Evolutionary conservation across 2,329 filamentous ascomycete species (phyloP).

Genomic region (Trichoderma sp.): DNA sequence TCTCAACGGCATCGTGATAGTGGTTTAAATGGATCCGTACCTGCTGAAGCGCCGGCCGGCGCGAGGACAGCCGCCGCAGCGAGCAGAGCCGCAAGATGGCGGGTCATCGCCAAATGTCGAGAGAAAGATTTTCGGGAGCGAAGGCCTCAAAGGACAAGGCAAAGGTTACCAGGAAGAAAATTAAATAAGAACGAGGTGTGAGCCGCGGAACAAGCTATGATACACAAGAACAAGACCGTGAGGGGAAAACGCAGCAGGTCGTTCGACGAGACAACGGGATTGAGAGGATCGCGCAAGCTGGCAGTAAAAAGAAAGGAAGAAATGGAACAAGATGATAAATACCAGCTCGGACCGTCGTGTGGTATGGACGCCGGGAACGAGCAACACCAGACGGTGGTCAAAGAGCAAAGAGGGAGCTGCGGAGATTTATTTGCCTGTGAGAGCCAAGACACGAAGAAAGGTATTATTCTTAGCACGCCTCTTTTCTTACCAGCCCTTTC

Average conservation of each 20-base stretch:
- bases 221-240: not conserved
- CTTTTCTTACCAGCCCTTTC: conserved; percentile 14
- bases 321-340: not conserved
- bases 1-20: not conserved
- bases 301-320: not conserved
- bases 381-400: not conserved
- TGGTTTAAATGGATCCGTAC: conserved; percentile 21
- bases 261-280: not conserved
- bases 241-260: not conserved
- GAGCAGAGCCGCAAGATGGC: conserved; percentile 30
- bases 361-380: conserved; percentile 1
- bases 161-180: not conserved
- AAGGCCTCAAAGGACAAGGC: not conserved
- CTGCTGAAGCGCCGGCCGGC: conserved; percentile 28
- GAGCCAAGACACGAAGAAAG: not conserved
- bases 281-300: not conserved
- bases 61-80: conserved; percentile 27
- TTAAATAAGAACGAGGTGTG: not conserved
- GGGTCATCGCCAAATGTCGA: conserved; percentile 17
- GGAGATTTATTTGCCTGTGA: conserved; percentile 22
- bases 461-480: conserved; percentile 14
- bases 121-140: not conserved
- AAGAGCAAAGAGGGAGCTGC: conserved; percentile 3
- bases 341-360: conserved; percentile 15
- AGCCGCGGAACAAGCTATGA: not conserved